Evolutionary conservation across 2,329 filamentous ascomycete species (phyloP), one percentile per base, ranked within the genome.

Genomic region (Calonectria ilicicola): DNA sequence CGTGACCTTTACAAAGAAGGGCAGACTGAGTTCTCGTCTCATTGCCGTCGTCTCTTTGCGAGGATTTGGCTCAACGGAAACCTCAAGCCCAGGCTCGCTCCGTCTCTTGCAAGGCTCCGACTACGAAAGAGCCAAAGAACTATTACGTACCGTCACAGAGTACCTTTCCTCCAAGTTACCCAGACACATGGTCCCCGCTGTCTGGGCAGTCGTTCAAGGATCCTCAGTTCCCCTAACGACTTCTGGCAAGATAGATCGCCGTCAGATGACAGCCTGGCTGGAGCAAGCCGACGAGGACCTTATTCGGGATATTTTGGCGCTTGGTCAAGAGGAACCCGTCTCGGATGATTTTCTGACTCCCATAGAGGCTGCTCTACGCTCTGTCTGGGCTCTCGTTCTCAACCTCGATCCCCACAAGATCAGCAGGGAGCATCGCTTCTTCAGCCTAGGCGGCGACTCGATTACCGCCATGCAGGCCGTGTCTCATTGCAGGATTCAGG

Each of bases 391-490:
- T 6, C 76, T 80, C 1, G 78, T 85, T 0, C 80, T 88, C 7
- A 75, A 75, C 8, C 73, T 85, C 5, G 74, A 79, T 6, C 67
- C 79, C 21, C 76, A 82, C 2, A 72, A 78, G 10, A 85, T 88
- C 19, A 81, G 83, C 3, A 72, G 82, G 2, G 83, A 86, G 7
- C 84, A 87, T 72, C 86, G 85, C 78, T 89, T 89, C 77, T 87
- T 89, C 80, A 81, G 82, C 0, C 81, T 88, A 0, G 87, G 87
- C 9, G 87, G 87, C 21, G 86, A 89, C 74, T 89, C 87, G 0
- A 84, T 89, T 5, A 75, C n/a, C 82, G 87, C 87, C 1, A 90
- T 72, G 65, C 65, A 75, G 62, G n/a, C 69, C 5, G 44, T 66
- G 29, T 35, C 46, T 19, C 46, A 32, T 21, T 53, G 46, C 17